Conservation (phyloP, 2,329 filamentous ascomycete species). For the Hansfordia pulvinata region DNA sequence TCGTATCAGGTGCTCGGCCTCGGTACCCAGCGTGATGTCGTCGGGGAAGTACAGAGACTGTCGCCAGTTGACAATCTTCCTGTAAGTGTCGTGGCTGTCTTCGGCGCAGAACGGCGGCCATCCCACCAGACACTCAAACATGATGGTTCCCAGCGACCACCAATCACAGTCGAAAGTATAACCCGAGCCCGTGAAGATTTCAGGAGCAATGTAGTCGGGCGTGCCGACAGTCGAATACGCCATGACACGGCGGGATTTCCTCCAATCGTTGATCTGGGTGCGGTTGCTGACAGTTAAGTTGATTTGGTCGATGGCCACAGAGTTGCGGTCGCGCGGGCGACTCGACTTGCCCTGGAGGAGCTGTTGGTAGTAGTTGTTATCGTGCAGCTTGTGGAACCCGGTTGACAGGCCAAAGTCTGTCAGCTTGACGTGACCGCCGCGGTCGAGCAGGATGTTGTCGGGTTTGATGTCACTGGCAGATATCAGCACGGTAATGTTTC, state of each 20-base stretch:
- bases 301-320: slow-evolving; percentile 93
- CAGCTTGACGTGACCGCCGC: slow-evolving; percentile 92
- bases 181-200: slow-evolving; percentile 93
- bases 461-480: slow-evolving; percentile 83
- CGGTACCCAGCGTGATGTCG: slow-evolving; percentile 75
- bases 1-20: slow-evolving; percentile 85
- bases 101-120: slow-evolving; percentile 99
- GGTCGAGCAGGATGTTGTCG: slow-evolving; percentile 93
- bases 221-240: slow-evolving; percentile 98
- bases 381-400: slow-evolving; percentile 93
- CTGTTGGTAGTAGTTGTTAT: slow-evolving; percentile 97
- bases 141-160: slow-evolving; percentile 98
- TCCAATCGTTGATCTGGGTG: slow-evolving; percentile 96
- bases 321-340: slow-evolving; percentile 70
- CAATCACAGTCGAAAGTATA: slow-evolving; percentile 97
- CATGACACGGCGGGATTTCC: slow-evolving; percentile 87
- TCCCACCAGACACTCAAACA: slow-evolving; percentile 97
- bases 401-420: slow-evolving; percentile 97
- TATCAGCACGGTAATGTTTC: slow-evolving; percentile 38
- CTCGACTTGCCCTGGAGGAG: slow-evolving; percentile 71
- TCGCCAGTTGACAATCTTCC: slow-evolving; percentile 98
- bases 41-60: slow-evolving; percentile 94
- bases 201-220: slow-evolving; percentile 95
- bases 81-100: slow-evolving; percentile 93
- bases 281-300: slow-evolving; percentile 97